Percentiles rank a stretch among this genome's conserved stretches.
phyloP scores from a whole-genome alignment of 495 filamentous ascomycete genomes.

The Neurospora cerealis region DNA sequence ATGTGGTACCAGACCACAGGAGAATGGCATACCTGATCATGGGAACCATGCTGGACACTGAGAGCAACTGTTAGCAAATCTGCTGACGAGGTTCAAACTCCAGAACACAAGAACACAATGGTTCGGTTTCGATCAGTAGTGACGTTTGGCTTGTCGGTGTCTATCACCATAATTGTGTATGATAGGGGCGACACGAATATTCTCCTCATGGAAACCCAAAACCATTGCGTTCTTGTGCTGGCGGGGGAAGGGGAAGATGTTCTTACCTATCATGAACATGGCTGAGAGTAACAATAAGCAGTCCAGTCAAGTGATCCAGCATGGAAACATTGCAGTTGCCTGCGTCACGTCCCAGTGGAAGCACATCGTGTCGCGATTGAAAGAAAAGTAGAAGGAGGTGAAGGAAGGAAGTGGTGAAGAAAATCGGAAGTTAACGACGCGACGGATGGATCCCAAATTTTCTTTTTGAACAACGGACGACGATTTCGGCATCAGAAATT shows the following conservation, averaged over 20 bases:
- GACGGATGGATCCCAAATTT: not conserved
- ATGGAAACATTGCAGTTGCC: not conserved
- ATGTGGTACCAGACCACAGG: not conserved
- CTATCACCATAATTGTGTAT: constrained; percentile 73
- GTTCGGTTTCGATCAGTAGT: constrained; percentile 45
- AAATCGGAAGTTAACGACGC: not conserved
- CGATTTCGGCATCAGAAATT: not conserved
- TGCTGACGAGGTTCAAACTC: not conserved
- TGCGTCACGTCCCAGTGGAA: not conserved
- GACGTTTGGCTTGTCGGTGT: constrained; percentile 92
- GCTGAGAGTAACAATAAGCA: not conserved
- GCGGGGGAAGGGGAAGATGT: constrained; percentile 1
- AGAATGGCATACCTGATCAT: not conserved
- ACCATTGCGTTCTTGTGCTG: not conserved
- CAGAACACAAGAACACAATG: constrained; percentile 2
- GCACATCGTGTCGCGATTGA: not conserved
- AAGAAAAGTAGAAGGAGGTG: not conserved
- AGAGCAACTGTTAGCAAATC: constrained; percentile 8
- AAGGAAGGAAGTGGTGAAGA: not conserved
- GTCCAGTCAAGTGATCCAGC: not conserved
- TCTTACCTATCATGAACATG: constrained; percentile 21
- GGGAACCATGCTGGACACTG: constrained; percentile 6
- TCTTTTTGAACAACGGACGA: not conserved
- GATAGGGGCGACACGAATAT: constrained; percentile 84
- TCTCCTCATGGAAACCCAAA: constrained; percentile 59